Percentiles rank a stretch among this genome's conserved stretches.
Evolutionary conservation across 1,284 basidiomycete species (phyloP).

Genomic region (Cryptococcus sp.): DNA sequence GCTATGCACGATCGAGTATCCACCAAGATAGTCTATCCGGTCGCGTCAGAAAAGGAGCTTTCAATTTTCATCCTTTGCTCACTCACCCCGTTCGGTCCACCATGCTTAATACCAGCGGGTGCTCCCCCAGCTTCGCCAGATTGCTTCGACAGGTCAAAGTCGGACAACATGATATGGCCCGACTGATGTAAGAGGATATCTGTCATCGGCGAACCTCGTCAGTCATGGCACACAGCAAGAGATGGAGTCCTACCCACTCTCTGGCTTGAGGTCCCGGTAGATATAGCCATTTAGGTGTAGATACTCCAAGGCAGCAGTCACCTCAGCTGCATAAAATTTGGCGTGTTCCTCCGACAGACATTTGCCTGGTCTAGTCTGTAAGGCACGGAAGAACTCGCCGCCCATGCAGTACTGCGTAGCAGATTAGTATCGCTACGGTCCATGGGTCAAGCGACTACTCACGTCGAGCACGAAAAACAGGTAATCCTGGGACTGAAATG

Average conservation of each 20-base stretch:
- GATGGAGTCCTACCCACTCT: conserved; percentile 70
- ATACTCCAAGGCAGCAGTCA: conserved; percentile 96
- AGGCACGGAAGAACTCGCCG: conserved; percentile 96
- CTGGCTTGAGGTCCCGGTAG: conserved; percentile 98
- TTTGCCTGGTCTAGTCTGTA: conserved; percentile 92
- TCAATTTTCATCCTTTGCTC: not conserved
- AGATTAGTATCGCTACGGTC: not conserved
- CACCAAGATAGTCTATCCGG: conserved; percentile 57
- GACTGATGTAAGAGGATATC: conserved; percentile 98
- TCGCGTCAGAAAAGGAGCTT: not conserved
- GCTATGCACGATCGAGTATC: conserved; percentile 97
- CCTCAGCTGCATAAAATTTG: conserved; percentile 97
- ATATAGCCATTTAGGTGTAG: conserved; percentile 99
- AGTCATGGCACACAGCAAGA: not conserved
- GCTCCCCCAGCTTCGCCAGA: conserved; percentile 81
- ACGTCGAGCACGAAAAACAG: conserved; percentile 94
- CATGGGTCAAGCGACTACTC: conserved; percentile 1
- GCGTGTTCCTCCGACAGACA: conserved; percentile 94
- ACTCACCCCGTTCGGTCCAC: conserved; percentile 81
- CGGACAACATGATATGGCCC: conserved; percentile 98
- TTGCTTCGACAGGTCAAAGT: conserved; percentile 98
- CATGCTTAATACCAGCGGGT: conserved; percentile 85
- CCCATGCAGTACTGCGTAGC: conserved; percentile 83
- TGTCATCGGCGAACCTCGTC: conserved; percentile 42
- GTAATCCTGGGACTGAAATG: conserved; percentile 96